phyloP scores from a whole-genome alignment of 2,329 filamentous ascomycete species.

The Xylaria sp. region DNA sequence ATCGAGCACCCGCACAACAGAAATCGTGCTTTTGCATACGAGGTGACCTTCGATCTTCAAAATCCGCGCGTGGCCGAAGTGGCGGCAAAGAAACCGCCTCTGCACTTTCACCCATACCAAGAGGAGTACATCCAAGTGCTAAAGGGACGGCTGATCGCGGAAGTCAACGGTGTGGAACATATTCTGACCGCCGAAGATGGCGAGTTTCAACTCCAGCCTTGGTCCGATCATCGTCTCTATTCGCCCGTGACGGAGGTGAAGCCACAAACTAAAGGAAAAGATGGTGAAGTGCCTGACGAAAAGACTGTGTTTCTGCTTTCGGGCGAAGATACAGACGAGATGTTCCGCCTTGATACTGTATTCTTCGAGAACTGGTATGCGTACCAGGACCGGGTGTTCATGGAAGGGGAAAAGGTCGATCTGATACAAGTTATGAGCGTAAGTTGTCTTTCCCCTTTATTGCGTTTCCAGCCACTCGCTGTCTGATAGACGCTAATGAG shows the following conservation, averaged over 20 bases:
- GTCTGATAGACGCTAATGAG: background rate
- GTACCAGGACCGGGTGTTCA: conserved; percentile 32
- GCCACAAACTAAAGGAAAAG: background rate
- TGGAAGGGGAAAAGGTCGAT: conserved; percentile 24
- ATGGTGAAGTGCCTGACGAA: conserved; percentile 19
- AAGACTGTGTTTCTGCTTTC: conserved; percentile 26
- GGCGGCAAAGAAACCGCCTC: conserved; percentile 28
- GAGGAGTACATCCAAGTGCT: conserved; percentile 31
- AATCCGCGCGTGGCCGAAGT: conserved; percentile 24
- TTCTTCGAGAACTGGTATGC: conserved; percentile 36
- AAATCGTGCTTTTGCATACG: conserved; percentile 25
- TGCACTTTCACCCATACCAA: conserved; percentile 33
- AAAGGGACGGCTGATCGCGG: conserved; percentile 27
- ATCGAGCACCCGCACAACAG: conserved; percentile 24
- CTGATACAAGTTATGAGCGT: conserved; percentile 29
- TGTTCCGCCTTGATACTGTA: conserved; percentile 30
- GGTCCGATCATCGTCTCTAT: conserved; percentile 28
- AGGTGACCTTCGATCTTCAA: conserved; percentile 26
- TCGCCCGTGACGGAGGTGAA: conserved; percentile 18
- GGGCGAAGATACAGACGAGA: conserved; percentile 24
- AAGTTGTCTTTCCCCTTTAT: conserved; percentile 5
- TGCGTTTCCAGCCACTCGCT: background rate
- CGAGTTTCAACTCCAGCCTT: conserved; percentile 23
- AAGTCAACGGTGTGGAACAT: conserved; percentile 27
- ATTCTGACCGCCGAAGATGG: conserved; percentile 23